Base-by-base conservation (phyloP, 306 rosid genomes). In the Begonia fuchsioides region DNA sequence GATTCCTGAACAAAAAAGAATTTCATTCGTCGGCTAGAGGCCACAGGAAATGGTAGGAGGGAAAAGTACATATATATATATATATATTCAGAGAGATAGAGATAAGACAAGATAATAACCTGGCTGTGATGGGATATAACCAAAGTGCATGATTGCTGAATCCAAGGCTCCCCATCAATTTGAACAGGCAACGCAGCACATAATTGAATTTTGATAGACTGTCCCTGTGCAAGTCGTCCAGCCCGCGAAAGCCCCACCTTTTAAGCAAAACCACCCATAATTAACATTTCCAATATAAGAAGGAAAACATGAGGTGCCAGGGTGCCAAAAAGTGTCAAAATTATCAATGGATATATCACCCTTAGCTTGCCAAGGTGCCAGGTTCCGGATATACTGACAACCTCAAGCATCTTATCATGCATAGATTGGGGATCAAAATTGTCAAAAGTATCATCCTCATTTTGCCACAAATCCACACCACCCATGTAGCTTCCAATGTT, bases 401-500 rank as follows among this genome's bases (percentile, higher is more conserved):
- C 96, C 72, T 92, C 98, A 11, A 92, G 93, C 51, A 82, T 15
- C 77, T 82, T 92, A 75, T 92, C 98, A 68, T 92, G 96, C 98
- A 92, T 92, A 13, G 96, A 92, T 54, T 92, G 98, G 2, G 94
- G 94, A 58, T 85, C 87, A 68, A 92, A 85, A 82, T 79, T 79
- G 60, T 92, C 98, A 71, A 65, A 92, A 58, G 44, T 75, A 26
- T 92, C 98, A 52, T 92, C 96, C 68, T 92, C 98, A 60, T 92
- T 92, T 70, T 85, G 93, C 98, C 98, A 92, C 71, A 92, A 72
- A 72, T 92, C 98, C 57, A 92, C 98, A 54, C 98, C 98, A 40
- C 98, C 98, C 98, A 92, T 92, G 80, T 92, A 92, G 76, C 98
- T 92, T 71, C 98, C 98, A 52, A 92, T 92, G 66, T 92, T 92